Conservation (phyloP, 2,329 filamentous ascomycete species). For the Cordyceps fumosorosea region DNA sequence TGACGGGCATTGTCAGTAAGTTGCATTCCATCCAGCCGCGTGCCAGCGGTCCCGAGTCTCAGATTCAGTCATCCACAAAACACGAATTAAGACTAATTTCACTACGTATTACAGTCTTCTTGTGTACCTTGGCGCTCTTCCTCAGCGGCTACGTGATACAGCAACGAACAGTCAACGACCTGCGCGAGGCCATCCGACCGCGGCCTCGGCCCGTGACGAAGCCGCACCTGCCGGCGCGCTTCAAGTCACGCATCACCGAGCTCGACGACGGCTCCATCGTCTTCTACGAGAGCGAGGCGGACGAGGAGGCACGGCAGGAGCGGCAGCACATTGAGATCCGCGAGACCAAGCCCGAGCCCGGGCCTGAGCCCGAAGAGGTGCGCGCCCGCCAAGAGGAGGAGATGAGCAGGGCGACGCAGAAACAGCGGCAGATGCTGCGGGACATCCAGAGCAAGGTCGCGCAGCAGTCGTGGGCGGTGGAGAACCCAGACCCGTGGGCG, state of each 20-base stretch:
- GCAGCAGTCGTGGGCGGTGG: conserved; percentile 27
- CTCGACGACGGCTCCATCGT: conserved; percentile 41
- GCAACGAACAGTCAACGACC: conserved; percentile 72
- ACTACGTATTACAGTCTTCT: conserved; percentile 47
- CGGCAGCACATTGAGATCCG: conserved; percentile 16
- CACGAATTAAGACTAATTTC: neutral
- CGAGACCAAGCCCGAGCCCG: conserved; percentile 29
- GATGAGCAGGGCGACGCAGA: conserved; percentile 16
- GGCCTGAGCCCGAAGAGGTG: conserved; percentile 1
- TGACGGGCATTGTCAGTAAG: conserved; percentile 59
- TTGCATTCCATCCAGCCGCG: conserved; percentile 15
- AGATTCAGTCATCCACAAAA: neutral
- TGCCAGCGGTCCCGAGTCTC: neutral
- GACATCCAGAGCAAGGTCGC: conserved; percentile 26
- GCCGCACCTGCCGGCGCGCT: conserved; percentile 45
- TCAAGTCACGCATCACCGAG: conserved; percentile 38
- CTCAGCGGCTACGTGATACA: conserved; percentile 82
- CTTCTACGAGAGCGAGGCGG: conserved; percentile 30
- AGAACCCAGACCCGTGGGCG: conserved; percentile 29
- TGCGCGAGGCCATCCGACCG: conserved; percentile 64
- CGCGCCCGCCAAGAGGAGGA: conserved; percentile 14
- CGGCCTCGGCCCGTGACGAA: conserved; percentile 40
- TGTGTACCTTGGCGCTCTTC: conserved; percentile 78
- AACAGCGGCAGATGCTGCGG: conserved; percentile 27
- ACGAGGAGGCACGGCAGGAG: conserved; percentile 20